phyloP scores from a whole-genome alignment of 2,329 filamentous ascomycete species.

The Sodiomyces alkalinus region DNA sequence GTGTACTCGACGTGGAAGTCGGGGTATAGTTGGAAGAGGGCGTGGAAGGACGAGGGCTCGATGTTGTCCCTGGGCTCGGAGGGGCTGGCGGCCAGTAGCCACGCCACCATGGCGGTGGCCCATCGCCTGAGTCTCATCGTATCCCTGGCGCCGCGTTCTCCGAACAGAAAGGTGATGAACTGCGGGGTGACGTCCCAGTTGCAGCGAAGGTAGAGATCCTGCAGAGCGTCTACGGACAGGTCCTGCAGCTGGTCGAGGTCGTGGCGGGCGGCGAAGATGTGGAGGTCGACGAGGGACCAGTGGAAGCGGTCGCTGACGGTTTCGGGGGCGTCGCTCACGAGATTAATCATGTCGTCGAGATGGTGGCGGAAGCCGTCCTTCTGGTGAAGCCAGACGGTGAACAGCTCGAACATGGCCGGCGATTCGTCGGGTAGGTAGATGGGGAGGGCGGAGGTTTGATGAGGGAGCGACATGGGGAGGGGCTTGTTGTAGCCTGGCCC shows the following conservation, averaged over 20 bases:
- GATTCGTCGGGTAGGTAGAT: constrained; percentile 29
- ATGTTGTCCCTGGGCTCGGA: constrained; percentile 12
- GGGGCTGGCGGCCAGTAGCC: constrained; percentile 26
- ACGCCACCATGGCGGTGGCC: constrained; percentile 46
- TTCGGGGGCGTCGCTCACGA: constrained; percentile 9
- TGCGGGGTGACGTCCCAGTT: constrained; percentile 41
- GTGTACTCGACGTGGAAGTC: constrained; percentile 35
- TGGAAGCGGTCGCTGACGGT: constrained; percentile 23
- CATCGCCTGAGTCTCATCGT: constrained; percentile 40
- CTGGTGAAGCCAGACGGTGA: constrained; percentile 34
- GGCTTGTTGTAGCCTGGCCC: constrained; percentile 10
- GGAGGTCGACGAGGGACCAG: constrained; percentile 40
- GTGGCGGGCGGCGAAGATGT: constrained; percentile 40
- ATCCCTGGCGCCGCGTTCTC: constrained; percentile 31
- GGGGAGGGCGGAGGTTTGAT: constrained; percentile 5
- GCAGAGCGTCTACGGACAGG: constrained; percentile 39
- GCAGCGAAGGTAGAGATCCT: constrained; percentile 41
- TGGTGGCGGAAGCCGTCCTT: constrained; percentile 23
- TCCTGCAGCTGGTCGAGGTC: constrained; percentile 36
- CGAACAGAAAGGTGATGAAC: constrained; percentile 37
- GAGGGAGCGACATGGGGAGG: constrained; percentile 20
- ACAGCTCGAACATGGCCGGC: constrained; percentile 36
- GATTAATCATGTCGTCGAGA: constrained; percentile 24
- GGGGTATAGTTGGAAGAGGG: constrained; percentile 26
- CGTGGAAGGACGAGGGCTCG: constrained; percentile 20